phyloP scores from a whole-genome alignment of 169 alveolate species.

The Blepharisma undulans region DNA sequence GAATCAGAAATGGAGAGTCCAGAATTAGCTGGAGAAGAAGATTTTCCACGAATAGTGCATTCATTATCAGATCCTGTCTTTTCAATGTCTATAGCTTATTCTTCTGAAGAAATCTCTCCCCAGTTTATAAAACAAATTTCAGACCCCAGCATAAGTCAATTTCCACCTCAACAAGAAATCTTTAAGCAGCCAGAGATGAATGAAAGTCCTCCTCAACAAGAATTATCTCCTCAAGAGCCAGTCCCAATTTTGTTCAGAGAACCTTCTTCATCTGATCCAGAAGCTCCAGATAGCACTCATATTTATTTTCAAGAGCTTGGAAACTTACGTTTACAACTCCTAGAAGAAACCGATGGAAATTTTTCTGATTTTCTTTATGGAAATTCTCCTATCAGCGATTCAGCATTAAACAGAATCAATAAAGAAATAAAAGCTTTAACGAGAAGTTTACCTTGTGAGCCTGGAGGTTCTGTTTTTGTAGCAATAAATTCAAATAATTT shows the following conservation, averaged over 20 bases:
- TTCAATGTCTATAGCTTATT: not conserved
- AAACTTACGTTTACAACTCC: not conserved
- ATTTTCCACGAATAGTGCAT: not conserved
- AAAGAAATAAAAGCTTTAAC: slow-evolving; percentile 71
- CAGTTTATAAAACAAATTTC: not conserved
- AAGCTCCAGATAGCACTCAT: not conserved
- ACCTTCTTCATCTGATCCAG: not conserved
- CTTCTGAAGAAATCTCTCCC: not conserved
- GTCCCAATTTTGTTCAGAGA: not conserved
- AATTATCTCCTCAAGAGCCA: not conserved
- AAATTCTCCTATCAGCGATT: not conserved
- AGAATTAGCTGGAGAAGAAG: too few species aligned
- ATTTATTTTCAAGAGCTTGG: not conserved
- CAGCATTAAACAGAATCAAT: not conserved
- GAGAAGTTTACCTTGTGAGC: slow-evolving; percentile 61
- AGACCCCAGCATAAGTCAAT: not conserved
- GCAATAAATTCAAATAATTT: slow-evolving; percentile 63
- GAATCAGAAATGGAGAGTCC: too few species aligned
- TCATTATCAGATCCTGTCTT: not conserved
- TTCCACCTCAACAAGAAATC: not conserved
- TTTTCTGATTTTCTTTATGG: not conserved
- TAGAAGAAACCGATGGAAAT: not conserved
- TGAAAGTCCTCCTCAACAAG: not conserved
- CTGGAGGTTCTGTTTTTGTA: slow-evolving; percentile 68
- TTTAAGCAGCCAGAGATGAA: not conserved